phyloP scores from a whole-genome alignment of 2,329 filamentous ascomycete genomes.

The Leptographium radiaticola region DNA sequence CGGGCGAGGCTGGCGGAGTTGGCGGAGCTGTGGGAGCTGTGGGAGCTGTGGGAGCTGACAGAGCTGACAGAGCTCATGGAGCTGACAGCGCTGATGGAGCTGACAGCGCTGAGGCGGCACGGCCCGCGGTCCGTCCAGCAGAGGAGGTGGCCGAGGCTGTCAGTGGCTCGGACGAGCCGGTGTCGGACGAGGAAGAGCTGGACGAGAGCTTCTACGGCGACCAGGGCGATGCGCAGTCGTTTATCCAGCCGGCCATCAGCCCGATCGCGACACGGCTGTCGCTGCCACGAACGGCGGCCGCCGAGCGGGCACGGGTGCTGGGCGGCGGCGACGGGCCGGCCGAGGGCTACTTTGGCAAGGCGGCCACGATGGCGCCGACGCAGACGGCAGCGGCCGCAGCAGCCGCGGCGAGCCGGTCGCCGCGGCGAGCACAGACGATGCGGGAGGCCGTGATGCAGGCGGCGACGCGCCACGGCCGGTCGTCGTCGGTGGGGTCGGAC shows the following conservation, averaged over 20 bases:
- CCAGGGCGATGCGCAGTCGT: conserved; percentile 43
- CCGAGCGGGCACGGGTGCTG: conserved; percentile 44
- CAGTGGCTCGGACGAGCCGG: too few species aligned
- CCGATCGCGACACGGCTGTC: conserved; percentile 41
- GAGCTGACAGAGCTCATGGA: too few species aligned
- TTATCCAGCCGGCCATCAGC: conserved; percentile 47
- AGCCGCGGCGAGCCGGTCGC: not conserved
- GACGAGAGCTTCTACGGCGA: conserved; percentile 27
- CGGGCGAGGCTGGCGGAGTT: too few species aligned
- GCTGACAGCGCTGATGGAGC: too few species aligned
- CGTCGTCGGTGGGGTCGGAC: conserved; percentile 43
- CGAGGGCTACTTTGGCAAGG: conserved; percentile 5
- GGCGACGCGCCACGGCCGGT: conserved; percentile 27
- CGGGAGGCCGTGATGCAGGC: conserved; percentile 7
- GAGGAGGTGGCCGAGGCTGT: too few species aligned
- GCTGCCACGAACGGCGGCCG: conserved; percentile 39
- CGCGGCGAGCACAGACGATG: not conserved
- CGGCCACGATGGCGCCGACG: conserved; percentile 4
- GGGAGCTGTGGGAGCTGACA: too few species aligned
- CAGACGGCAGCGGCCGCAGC: not conserved
- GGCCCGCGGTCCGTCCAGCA: too few species aligned
- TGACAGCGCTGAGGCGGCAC: too few species aligned
- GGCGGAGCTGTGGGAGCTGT: too few species aligned
- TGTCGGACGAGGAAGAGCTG: conserved; percentile 7
- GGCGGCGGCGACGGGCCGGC: conserved; percentile 19